Conservation (phyloP, 2,329 filamentous ascomycete species). For the Chrysoporthe cubensis region DNA sequence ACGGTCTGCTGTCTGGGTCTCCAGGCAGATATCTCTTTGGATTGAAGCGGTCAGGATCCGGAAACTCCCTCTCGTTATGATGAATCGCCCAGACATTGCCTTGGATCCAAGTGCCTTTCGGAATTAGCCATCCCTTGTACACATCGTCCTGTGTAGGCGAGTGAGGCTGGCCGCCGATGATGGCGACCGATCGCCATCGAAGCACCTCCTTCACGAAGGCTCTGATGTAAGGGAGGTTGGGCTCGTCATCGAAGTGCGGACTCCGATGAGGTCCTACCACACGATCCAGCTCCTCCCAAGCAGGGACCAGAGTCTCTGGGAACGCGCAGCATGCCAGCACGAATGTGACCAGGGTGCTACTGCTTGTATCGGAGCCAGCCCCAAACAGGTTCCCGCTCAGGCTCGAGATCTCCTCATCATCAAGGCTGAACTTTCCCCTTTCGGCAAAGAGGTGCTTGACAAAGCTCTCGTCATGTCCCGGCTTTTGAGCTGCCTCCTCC, state of each 20-base stretch:
- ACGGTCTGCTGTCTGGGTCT: slow-evolving; percentile 45
- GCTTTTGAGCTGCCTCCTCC: slow-evolving; percentile 50
- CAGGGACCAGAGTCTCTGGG: slow-evolving; percentile 49
- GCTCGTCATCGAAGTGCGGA: slow-evolving; percentile 52
- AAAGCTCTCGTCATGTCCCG: slow-evolving; percentile 44
- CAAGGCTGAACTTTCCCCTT: slow-evolving; percentile 49
- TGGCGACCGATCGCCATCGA: slow-evolving; percentile 58
- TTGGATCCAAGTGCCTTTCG: slow-evolving; percentile 53
- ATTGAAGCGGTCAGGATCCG: slow-evolving; percentile 49
- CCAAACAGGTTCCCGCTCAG: slow-evolving; percentile 54
- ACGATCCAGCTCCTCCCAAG: slow-evolving; percentile 56
- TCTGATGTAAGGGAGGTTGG: slow-evolving; percentile 55
- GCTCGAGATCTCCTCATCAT: slow-evolving; percentile 48
- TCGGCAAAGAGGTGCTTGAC: slow-evolving; percentile 53
- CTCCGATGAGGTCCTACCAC: slow-evolving; percentile 52
- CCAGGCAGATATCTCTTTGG: slow-evolving; percentile 47
- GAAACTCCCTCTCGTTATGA: slow-evolving; percentile 51
- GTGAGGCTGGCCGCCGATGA: slow-evolving; percentile 56
- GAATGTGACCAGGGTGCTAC: slow-evolving; percentile 50
- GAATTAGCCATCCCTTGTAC: slow-evolving; percentile 54
- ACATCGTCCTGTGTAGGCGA: slow-evolving; percentile 51
- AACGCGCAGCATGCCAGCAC: slow-evolving; percentile 55
- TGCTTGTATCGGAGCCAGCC: slow-evolving; percentile 54
- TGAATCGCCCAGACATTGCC: slow-evolving; percentile 56
- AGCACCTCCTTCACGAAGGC: slow-evolving; percentile 60